phyloP scores from a whole-genome alignment of 768 basidiomycete species.

The Boletus subparvulus region DNA sequence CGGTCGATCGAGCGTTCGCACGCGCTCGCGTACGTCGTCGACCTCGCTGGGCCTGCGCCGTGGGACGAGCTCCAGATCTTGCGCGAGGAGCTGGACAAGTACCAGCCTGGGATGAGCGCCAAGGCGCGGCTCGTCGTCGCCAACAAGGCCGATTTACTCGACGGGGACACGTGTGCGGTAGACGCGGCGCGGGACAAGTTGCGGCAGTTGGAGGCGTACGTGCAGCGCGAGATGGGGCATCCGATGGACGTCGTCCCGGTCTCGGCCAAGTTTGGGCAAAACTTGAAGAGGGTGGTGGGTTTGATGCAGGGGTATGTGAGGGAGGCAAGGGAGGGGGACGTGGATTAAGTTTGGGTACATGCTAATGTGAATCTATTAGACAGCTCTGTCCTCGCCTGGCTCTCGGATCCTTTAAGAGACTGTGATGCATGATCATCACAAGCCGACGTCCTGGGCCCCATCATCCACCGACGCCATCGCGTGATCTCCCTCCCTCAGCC shows the following conservation, averaged over 20 bases:
- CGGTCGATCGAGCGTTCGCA: conserved; percentile 90
- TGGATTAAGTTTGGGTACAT: neutral
- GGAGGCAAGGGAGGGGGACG: conserved; percentile 37
- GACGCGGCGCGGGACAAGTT: conserved; percentile 59
- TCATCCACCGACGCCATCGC: neutral
- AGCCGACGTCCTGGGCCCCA: neutral
- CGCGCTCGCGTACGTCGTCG: conserved; percentile 90
- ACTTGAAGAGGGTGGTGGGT: conserved; percentile 66
- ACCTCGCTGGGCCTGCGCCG: conserved; percentile 71
- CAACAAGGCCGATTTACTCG: conserved; percentile 91
- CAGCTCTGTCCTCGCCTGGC: too few relatives aligned
- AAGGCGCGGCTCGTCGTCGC: conserved; percentile 83
- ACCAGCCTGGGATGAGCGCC: conserved; percentile 73
- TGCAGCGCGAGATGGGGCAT: conserved; percentile 47
- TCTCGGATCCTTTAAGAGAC: too few relatives aligned
- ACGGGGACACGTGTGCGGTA: conserved; percentile 47
- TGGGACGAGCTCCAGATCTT: conserved; percentile 76
- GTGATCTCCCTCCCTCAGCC: conserved; percentile 6
- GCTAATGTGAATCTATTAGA: conserved; percentile 3
- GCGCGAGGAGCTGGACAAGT: conserved; percentile 79
- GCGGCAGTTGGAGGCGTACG: conserved; percentile 53
- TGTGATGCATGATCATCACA: neutral
- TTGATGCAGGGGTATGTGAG: conserved; percentile 67
- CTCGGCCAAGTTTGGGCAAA: conserved; percentile 86
- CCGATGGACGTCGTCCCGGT: conserved; percentile 71